Conservation (phyloP, 495 filamentous ascomycete species). For the Parathielavia hyrcaniae region DNA sequence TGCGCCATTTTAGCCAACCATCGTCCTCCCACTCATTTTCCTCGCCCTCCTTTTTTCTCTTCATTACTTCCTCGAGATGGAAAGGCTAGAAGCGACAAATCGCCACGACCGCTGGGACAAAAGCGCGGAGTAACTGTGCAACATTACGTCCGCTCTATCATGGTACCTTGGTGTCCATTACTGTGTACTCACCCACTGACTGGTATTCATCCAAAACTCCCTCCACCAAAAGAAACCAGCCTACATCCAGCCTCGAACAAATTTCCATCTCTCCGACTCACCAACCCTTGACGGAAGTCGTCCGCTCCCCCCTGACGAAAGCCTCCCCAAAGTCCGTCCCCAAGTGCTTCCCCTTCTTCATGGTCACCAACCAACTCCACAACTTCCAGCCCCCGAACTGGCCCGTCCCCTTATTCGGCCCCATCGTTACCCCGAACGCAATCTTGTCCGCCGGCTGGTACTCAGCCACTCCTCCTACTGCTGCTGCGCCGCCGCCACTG, state of each 20-base stretch:
- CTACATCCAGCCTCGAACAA: background rate
- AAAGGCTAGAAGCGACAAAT: no score
- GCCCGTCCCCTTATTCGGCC: slow-evolving; percentile 43
- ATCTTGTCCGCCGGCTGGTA: slow-evolving; percentile 25
- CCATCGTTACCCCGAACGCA: slow-evolving; percentile 40
- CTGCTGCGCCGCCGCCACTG: background rate
- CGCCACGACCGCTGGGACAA: no score
- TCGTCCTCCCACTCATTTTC: background rate
- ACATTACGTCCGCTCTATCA: no score
- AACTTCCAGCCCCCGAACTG: slow-evolving; percentile 43
- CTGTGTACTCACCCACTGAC: no score
- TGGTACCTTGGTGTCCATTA: no score
- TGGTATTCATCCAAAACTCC: no score
- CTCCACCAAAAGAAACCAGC: no score
- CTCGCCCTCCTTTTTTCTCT: no score
- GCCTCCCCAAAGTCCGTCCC: slow-evolving; percentile 26
- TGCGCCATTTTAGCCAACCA: no score
- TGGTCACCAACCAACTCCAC: slow-evolving; percentile 42
- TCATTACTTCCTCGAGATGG: no score
- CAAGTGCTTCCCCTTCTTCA: slow-evolving; percentile 40
- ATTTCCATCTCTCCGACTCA: background rate
- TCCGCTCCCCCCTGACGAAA: slow-evolving; percentile 21
- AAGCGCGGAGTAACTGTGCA: no score
- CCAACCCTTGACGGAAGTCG: slow-evolving; percentile 17
- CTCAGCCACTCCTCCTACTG: slow-evolving; percentile 1